Conservation (phyloP, 306 rosid genomes). For the Vachellia pachyceras region DNA sequence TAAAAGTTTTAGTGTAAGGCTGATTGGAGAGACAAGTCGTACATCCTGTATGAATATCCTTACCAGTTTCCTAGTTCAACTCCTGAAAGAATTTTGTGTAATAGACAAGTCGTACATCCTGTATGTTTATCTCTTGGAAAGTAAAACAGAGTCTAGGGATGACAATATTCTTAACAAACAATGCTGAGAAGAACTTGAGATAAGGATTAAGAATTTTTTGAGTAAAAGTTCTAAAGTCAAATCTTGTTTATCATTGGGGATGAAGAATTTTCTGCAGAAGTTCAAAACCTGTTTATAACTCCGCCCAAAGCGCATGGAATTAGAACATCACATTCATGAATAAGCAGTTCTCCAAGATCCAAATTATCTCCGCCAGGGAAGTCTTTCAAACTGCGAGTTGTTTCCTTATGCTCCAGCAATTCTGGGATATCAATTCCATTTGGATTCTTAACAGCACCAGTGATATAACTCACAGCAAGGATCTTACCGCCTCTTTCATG, state of each 20-base stretch:
- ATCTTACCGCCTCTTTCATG: slow-evolving; percentile 73
- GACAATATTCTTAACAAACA: no score
- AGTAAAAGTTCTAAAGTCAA: no score
- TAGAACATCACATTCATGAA: slow-evolving; percentile 75
- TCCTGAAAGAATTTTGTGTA: no score
- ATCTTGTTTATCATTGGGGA: neutral
- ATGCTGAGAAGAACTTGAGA: no score
- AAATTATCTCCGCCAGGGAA: slow-evolving; percentile 60
- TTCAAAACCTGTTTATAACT: slow-evolving; percentile 57
- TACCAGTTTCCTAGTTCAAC: neutral
- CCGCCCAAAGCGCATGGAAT: slow-evolving; percentile 82
- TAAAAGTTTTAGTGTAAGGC: neutral
- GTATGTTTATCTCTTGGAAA: no score
- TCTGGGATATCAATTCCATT: slow-evolving; percentile 68
- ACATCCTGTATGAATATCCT: neutral
- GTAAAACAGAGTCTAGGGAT: neutral
- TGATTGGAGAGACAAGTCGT: neutral
- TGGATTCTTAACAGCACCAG: slow-evolving; percentile 65
- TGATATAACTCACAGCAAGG: slow-evolving; percentile 74
- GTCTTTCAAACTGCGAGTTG: slow-evolving; percentile 45
- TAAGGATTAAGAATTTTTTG: no score
- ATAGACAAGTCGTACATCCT: no score
- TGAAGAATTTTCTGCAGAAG: neutral
- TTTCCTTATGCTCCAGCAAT: slow-evolving; percentile 56
- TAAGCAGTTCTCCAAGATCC: slow-evolving; percentile 65